Base-by-base conservation (phyloP, 257 asterid genomes). In the Nicotiana sylvestris region DNA sequence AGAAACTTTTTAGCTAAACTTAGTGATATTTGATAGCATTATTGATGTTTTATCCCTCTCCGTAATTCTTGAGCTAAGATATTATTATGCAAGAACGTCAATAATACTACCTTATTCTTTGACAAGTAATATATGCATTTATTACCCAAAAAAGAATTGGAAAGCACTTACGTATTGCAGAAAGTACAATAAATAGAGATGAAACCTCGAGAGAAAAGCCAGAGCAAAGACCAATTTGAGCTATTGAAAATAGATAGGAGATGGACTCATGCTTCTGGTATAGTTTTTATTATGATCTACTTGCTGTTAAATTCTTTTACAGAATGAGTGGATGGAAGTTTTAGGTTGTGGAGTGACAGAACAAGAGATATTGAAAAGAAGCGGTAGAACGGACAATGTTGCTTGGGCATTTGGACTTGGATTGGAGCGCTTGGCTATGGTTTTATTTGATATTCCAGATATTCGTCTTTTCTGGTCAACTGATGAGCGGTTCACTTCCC, bases 401-500 rank as follows among this genome's bases (percentile, higher is more conserved):
- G 99, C 98, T 84, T 96, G 99, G 99, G 99, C 99, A 60, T 96
- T 96, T 88, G 99, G 99, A 77, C 99, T 96, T 87, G 99, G 99
- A 66, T 86, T 96, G 87, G 98, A 96, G 88, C 91, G 98, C 30
- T 82, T 96, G 84, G 98, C 99, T 37, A 96, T 96, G 99, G 98
- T 96, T 84, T 88, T 94, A 56, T 94, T 94, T 83, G 98, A 96
- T 81, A 96, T 94, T 88, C 98, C 99, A 79, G 98, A 94, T 87
- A 93, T 96, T 82, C 97, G 97, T 69, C 98, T 96, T 84, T 96
- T 96, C 89, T 96, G 99, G 99, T 87, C 95, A 12, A 76, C 77
- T n/a, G 99, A 96, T 66, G 90, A 93, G 88, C 99, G 95, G 79
- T 96, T 96, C 85, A 94, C 97, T 82, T 94, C 99, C 88, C 99